A percentile compares a stretch with the other conserved stretches of the same genome.
These are phyloP conservation scores for Cladorrhinum sp. DNA, from an alignment of 2,329 filamentous ascomycete genomes.

Conservation along the genomic window DNA sequence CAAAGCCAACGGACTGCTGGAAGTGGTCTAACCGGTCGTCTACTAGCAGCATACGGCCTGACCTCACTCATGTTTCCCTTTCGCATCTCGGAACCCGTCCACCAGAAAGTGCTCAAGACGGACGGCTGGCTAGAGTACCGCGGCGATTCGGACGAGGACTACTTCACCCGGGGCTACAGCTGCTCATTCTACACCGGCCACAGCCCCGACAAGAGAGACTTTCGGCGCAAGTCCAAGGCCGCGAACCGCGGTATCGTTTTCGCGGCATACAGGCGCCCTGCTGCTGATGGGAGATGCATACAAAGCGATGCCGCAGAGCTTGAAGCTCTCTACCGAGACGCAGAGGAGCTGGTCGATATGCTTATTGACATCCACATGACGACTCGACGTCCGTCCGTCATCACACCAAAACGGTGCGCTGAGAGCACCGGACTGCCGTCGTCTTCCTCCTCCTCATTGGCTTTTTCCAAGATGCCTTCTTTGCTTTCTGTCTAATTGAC, in stretches of 20 bases:
- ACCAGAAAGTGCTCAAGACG: constrained; percentile 47
- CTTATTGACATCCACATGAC: constrained; percentile 47
- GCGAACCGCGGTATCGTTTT: constrained; percentile 53
- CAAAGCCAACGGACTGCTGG: constrained; percentile 15
- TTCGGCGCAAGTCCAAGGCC: constrained; percentile 7
- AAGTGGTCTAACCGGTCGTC: constrained; percentile 43
- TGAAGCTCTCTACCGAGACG: constrained; percentile 46
- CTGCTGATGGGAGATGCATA: constrained; percentile 36
- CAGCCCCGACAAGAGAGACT: constrained; percentile 8
- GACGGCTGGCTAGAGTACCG: constrained; percentile 54
- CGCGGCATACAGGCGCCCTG: constrained; percentile 52
- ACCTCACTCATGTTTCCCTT: constrained; percentile 51
- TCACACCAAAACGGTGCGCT: not conserved
- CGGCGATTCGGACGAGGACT: constrained; percentile 40
- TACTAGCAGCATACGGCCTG: constrained; percentile 55
- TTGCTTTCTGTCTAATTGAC: constrained; percentile 1
- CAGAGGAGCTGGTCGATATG: constrained; percentile 52
- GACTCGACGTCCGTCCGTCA: not conserved
- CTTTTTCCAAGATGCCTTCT: constrained; percentile 4
- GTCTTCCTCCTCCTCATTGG: no score
- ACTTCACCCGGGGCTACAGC: constrained; percentile 52
- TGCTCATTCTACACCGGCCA: constrained; percentile 50
- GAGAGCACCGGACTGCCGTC: not conserved
- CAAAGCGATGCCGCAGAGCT: constrained; percentile 42
- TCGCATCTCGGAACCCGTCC: constrained; percentile 48